Conservation (phyloP, 2,329 filamentous ascomycete species). For the Dactylellina sp. region DNA sequence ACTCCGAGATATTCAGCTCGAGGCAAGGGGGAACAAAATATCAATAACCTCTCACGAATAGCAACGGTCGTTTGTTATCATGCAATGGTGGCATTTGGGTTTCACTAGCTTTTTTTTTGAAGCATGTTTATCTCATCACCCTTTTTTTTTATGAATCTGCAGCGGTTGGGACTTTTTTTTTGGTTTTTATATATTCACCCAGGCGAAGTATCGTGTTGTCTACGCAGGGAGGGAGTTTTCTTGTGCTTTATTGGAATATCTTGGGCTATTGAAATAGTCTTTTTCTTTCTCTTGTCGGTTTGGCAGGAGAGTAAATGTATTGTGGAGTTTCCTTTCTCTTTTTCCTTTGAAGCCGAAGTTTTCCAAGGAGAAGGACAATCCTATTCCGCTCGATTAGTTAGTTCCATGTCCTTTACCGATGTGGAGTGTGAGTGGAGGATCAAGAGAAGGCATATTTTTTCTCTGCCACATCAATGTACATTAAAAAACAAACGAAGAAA, state of each 20-base stretch:
- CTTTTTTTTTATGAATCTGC: constrained; percentile 36
- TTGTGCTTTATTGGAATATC: constrained; percentile 27
- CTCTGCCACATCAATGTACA: constrained; percentile 52
- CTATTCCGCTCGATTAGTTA: constrained; percentile 18
- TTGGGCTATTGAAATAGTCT: no score
- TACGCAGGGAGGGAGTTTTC: constrained; percentile 52
- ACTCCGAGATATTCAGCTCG: constrained; percentile 42
- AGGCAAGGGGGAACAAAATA: constrained; percentile 37
- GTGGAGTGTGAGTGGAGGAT: constrained; percentile 34
- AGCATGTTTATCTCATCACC: constrained; percentile 34
- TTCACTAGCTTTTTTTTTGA: constrained; percentile 26
- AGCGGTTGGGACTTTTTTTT: constrained; percentile 37
- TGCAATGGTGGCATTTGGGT: constrained; percentile 44
- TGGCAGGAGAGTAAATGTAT: not conserved
- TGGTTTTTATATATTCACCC: constrained; percentile 42
- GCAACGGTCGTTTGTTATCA: constrained; percentile 44
- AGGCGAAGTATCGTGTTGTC: constrained; percentile 51
- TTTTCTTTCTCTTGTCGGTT: constrained; percentile 5
- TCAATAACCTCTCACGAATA: constrained; percentile 41
- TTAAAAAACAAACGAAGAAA: constrained; percentile 33
- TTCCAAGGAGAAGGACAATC: not conserved
- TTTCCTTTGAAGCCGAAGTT: constrained; percentile 5
- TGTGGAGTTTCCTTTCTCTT: not conserved
- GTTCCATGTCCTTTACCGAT: constrained; percentile 30
- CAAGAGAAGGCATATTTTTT: constrained; percentile 10